These are phyloP conservation scores for Aciculosporium take DNA, from an alignment of 2,329 filamentous ascomycete species.

Conservation along the genomic window DNA sequence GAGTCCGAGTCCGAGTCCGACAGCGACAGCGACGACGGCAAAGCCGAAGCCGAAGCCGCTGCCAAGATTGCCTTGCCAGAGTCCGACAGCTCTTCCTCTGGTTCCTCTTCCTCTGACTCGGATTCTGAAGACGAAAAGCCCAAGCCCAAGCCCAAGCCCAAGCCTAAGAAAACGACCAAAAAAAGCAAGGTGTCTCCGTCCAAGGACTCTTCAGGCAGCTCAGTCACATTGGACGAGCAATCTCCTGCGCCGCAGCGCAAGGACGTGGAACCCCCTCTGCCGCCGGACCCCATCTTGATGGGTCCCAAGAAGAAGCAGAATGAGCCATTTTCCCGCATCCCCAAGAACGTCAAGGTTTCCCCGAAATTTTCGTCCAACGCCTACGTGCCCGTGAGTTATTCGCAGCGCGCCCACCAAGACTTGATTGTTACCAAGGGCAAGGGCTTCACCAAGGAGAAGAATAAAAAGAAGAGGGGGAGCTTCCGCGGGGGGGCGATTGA, in stretches of 20 bases:
- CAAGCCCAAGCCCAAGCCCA: conserved; percentile 13
- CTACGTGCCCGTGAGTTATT: conserved; percentile 76
- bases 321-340: conserved; percentile 65
- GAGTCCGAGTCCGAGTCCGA: conserved; percentile 9
- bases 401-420: conserved; percentile 75
- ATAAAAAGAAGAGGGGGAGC: conserved; percentile 88
- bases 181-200: conserved; percentile 8
- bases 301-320: conserved; percentile 40
- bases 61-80: conserved; percentile 12
- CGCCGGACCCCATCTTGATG: conserved; percentile 31
- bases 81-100: conserved; percentile 16
- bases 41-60: conserved; percentile 10
- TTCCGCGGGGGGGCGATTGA: conserved; percentile 87
- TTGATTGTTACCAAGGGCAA: conserved; percentile 86
- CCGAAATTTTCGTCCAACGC: conserved; percentile 61
- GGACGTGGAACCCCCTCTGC: conserved; percentile 32
- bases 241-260: conserved; percentile 26
- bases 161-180: conserved; percentile 10
- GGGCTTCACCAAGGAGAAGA: conserved; percentile 99
- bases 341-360: conserved; percentile 53
- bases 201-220: conserved; percentile 27
- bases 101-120: conserved; percentile 18
- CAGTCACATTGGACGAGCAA: conserved; percentile 37
- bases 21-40: not conserved
- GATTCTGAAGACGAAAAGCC: conserved; percentile 18